A percentile compares a stretch with the other conserved stretches of the same genome.
Conservation (phyloP, 2,329 filamentous ascomycete genomes). For the Neopestalotiopsis clavispora region DNA sequence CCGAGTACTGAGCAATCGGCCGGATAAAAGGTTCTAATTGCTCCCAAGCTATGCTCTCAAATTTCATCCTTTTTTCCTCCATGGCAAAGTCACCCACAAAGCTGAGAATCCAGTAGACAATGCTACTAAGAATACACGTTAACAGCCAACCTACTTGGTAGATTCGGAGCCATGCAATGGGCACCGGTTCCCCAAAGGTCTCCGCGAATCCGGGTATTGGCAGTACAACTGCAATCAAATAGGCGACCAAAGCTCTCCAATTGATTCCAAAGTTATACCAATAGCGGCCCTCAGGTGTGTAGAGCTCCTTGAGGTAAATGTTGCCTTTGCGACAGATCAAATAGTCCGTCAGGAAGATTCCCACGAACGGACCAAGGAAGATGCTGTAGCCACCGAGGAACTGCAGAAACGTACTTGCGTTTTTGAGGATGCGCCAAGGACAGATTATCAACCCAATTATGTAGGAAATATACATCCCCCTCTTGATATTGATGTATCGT, state of each 20-base stretch:
- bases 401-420: constrained; percentile 17
- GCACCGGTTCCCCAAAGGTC: constrained; percentile 10
- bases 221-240: constrained; percentile 13
- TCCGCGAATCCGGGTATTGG: constrained; percentile 16
- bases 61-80: constrained; percentile 15
- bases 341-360: constrained; percentile 23
- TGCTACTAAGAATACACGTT: constrained; percentile 17
- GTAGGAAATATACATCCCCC: constrained; percentile 19
- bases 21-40: constrained; percentile 19
- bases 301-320: constrained; percentile 20
- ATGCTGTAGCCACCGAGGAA: constrained; percentile 21
- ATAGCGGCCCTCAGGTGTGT: constrained; percentile 19
- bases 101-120: constrained; percentile 17
- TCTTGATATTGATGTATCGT: constrained; percentile 19
- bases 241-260: constrained; percentile 20
- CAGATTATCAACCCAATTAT: constrained; percentile 20
- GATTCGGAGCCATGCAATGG: neutral
- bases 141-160: constrained; percentile 6
- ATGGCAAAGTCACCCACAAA: constrained; percentile 11
- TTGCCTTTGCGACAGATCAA: constrained; percentile 22
- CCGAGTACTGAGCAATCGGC: neutral
- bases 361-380: constrained; percentile 23
- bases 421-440: constrained; percentile 26
- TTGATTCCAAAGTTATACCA: constrained; percentile 22
- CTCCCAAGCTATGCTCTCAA: constrained; percentile 18